phyloP scores from a whole-genome alignment of 495 filamentous ascomycete species.

The Xylaria telfairii region DNA sequence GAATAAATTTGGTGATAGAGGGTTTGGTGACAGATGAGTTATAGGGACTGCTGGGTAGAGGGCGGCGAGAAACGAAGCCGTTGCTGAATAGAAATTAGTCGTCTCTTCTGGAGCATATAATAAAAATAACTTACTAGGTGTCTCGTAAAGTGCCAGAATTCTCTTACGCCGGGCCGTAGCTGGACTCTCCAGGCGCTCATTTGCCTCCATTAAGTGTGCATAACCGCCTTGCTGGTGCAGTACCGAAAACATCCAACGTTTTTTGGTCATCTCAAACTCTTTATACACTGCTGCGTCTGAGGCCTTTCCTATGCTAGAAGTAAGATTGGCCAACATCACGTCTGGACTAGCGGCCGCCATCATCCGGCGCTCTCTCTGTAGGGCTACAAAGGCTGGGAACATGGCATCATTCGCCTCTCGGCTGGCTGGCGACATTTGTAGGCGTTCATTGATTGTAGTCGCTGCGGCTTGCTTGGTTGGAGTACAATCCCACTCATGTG shows the following conservation, averaged over 20 bases:
- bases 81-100: conserved; percentile 40
- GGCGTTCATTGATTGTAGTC: conserved; percentile 26
- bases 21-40: conserved; percentile 44
- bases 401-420: conserved; percentile 32
- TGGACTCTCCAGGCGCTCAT: conserved; percentile 22
- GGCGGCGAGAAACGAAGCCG: conserved; percentile 50
- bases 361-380: conserved; percentile 48
- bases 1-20: conserved; percentile 43
- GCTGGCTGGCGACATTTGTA: conserved; percentile 22
- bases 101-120: background rate
- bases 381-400: conserved; percentile 36
- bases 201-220: conserved; percentile 25
- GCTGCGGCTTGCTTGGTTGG: conserved; percentile 26
- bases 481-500: conserved; percentile 46
- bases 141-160: conserved; percentile 52
- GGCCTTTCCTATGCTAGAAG: conserved; percentile 47
- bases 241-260: conserved; percentile 53
- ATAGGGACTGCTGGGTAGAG: conserved; percentile 36
- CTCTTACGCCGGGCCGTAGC: conserved; percentile 29
- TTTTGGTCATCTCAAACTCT: conserved; percentile 49
- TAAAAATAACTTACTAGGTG: conserved; percentile 39
- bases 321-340: conserved; percentile 51
- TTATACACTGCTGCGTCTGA: conserved; percentile 47
- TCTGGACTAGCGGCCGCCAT: conserved; percentile 52
- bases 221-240: conserved; percentile 38